These are phyloP conservation scores for Kwoniella europaea DNA, from an alignment of 768 basidiomycete species.

Conservation along the genomic window DNA sequence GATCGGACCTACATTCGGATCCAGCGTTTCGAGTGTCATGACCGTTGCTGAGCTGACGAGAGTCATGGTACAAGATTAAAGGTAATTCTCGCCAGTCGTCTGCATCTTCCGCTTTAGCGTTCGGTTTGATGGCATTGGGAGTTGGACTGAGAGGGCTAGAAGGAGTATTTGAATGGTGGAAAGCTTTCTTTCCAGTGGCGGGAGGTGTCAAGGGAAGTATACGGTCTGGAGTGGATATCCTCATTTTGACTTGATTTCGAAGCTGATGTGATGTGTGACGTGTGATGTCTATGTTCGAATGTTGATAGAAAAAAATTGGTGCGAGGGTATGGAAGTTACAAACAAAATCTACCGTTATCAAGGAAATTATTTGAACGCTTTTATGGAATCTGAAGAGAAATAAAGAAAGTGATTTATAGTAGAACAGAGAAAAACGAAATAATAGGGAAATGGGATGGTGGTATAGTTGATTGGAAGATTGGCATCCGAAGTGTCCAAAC, in stretches of 20 bases:
- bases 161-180: background rate
- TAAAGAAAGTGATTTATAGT: too few species aligned
- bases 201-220: background rate
- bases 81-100: background rate
- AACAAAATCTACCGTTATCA: too few species aligned
- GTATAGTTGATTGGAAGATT: too few species aligned
- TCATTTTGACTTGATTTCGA: background rate
- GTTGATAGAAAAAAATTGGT: background rate
- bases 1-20: too few species aligned
- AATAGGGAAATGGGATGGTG: too few species aligned
- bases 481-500: too few species aligned
- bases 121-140: background rate
- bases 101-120: background rate
- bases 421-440: too few species aligned
- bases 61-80: background rate
- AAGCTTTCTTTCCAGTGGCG: background rate
- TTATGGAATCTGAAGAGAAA: too few species aligned
- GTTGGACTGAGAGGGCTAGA: background rate
- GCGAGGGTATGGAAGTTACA: background rate
- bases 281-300: too few species aligned
- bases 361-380: too few species aligned
- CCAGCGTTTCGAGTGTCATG: too few species aligned
- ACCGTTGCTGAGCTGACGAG: conserved; percentile 10
- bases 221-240: background rate
- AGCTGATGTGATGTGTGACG: background rate